phyloP scores from a whole-genome alignment of 75 land plant species.

The Cryptomeria japonica region DNA sequence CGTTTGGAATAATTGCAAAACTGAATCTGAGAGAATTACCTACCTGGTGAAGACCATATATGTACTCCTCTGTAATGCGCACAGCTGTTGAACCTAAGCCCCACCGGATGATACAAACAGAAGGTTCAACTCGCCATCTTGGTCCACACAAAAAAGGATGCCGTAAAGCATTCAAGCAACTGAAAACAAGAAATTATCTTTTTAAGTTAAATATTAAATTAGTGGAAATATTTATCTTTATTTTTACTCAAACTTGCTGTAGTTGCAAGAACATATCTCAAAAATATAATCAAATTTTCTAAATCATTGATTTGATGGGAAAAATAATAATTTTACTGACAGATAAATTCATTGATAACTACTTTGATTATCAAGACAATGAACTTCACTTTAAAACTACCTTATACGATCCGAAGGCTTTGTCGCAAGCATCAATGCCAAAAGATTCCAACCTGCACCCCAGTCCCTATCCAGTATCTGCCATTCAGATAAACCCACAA shows the following conservation, averaged over 20 bases:
- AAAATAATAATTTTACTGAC: neutral
- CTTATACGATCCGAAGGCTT: slow-evolving; percentile 88
- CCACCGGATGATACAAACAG: slow-evolving; percentile 86
- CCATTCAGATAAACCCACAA: slow-evolving; percentile 8
- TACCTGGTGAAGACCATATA: slow-evolving; percentile 81
- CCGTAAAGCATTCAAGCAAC: slow-evolving; percentile 82
- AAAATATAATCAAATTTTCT: neutral
- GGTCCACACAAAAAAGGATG: slow-evolving; percentile 97
- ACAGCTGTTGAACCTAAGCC: slow-evolving; percentile 92
- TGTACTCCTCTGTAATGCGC: slow-evolving; percentile 89
- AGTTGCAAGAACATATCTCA: neutral
- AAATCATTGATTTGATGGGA: neutral
- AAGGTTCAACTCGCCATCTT: slow-evolving; percentile 74
- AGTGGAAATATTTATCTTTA: neutral
- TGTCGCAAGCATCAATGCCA: slow-evolving; percentile 73
- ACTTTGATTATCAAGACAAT: neutral
- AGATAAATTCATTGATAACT: neutral
- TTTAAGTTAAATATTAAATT: neutral
- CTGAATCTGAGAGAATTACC: slow-evolving; percentile 3
- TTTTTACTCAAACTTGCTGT: neutral
- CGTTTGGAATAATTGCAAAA: neutral
- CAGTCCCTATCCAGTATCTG: slow-evolving; percentile 90
- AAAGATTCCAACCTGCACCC: slow-evolving; percentile 95
- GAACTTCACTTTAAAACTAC: slow-evolving; percentile 25
- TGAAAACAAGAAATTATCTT: slow-evolving; percentile 15